A percentile compares a stretch with the other conserved stretches of the same genome.
These are phyloP conservation scores for Aquilaria yunnanensis DNA, from an alignment of 345 rosid genomes.

Conservation along the genomic window DNA sequence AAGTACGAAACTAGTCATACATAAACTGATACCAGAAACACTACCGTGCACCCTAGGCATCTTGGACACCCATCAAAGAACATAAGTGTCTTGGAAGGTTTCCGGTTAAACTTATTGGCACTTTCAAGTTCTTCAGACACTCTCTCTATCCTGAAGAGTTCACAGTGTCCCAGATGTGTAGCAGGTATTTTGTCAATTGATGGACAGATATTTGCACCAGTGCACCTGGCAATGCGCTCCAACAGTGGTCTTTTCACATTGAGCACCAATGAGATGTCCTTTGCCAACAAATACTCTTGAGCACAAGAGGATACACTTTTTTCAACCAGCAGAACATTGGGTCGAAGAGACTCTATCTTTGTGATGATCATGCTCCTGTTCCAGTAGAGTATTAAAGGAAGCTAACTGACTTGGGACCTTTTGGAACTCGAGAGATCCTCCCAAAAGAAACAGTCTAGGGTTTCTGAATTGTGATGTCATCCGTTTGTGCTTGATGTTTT, in stretches of 20 bases:
- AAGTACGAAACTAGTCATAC: too few relatives aligned
- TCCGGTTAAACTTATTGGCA: conserved; percentile 54
- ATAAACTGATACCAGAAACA: conserved; percentile 9
- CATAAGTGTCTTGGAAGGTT: conserved; percentile 86
- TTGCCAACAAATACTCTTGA: conserved; percentile 73
- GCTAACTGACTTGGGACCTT: conserved; percentile 78
- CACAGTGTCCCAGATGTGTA: conserved; percentile 74
- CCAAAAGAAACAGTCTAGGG: conserved; percentile 79
- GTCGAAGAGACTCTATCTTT: conserved; percentile 85
- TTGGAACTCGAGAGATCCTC: conserved; percentile 91
- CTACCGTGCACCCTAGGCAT: conserved; percentile 98
- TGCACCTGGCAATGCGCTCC: conserved; percentile 89
- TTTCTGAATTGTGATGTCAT: conserved; percentile 96
- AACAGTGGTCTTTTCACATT: conserved; percentile 80
- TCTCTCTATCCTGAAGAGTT: conserved; percentile 68
- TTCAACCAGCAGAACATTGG: conserved; percentile 91
- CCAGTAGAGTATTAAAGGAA: conserved; percentile 74
- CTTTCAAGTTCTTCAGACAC: conserved; percentile 75
- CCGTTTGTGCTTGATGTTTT: conserved; percentile 97
- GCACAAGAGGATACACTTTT: conserved; percentile 88
- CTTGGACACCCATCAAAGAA: conserved; percentile 98
- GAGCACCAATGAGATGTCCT: conserved; percentile 87
- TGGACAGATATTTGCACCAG: conserved; percentile 73
- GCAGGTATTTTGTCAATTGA: conserved; percentile 58
- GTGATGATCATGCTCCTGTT: conserved; percentile 75